phyloP scores from a whole-genome alignment of 169 alveolate genomes.

The Cryptosporidium felis region DNA sequence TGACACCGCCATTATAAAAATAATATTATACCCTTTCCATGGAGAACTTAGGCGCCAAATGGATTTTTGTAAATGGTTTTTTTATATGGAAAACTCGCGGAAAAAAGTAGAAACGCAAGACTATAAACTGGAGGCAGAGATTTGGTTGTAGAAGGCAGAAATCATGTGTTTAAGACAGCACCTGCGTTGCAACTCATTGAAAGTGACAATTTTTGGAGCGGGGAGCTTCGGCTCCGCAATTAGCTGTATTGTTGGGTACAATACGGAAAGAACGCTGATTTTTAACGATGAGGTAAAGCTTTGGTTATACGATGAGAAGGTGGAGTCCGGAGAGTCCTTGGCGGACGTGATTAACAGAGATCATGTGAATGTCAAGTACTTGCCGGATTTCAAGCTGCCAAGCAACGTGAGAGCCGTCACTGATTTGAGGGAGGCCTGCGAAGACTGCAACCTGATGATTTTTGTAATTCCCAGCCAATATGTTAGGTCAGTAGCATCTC shows the following conservation, averaged over 20 bases:
- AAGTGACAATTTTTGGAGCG: constrained; percentile 64
- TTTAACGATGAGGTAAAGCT: constrained; percentile 80
- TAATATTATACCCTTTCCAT: too few relatives aligned
- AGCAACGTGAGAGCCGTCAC: constrained; percentile 85
- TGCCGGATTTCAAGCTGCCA: constrained; percentile 88
- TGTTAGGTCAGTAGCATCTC: constrained; percentile 66
- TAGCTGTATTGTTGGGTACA: constrained; percentile 62
- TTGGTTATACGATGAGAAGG: constrained; percentile 87
- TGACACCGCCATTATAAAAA: too few relatives aligned
- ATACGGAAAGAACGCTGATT: constrained; percentile 39
- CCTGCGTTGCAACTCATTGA: constrained; percentile 36
- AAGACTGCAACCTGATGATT: constrained; percentile 84
- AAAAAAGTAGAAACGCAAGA: too few relatives aligned
- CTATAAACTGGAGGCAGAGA: too few relatives aligned
- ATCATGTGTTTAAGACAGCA: constrained; percentile 70
- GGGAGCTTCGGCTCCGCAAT: constrained; percentile 70
- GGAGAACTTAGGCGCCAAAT: too few relatives aligned
- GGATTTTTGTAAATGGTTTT: too few relatives aligned
- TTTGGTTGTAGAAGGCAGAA: too few relatives aligned
- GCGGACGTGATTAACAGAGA: constrained; percentile 85
- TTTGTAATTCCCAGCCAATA: constrained; percentile 91
- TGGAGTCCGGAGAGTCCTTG: constrained; percentile 82
- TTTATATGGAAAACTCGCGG: too few relatives aligned
- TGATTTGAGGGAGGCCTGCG: constrained; percentile 83
- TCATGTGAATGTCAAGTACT: constrained; percentile 88